Conservation (phyloP, 1,139 yeast genomes). For the Arxiozyma slooffiae region DNA sequence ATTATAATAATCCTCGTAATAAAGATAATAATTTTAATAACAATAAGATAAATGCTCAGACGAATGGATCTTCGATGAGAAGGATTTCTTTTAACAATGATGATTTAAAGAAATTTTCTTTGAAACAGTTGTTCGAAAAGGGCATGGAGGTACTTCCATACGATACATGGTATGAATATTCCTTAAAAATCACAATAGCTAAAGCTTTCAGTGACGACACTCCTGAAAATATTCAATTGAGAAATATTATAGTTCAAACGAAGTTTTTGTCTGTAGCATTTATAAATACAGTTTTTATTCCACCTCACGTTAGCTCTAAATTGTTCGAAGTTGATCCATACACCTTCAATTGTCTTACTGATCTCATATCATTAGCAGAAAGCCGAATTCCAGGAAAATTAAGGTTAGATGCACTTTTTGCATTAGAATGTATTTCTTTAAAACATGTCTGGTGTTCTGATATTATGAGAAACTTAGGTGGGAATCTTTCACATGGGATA, state of each 20-base stretch:
- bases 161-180: slow-evolving; percentile 55
- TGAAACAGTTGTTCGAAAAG: slow-evolving; percentile 56
- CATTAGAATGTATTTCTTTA: slow-evolving; percentile 62
- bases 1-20: slow-evolving; percentile 30
- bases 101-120: slow-evolving; percentile 39
- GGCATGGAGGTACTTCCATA: slow-evolving; percentile 53
- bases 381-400: slow-evolving; percentile 40
- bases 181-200: slow-evolving; percentile 52
- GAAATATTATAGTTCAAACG: slow-evolving; percentile 51
- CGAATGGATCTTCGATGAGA: slow-evolving; percentile 18
- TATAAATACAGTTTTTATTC: slow-evolving; percentile 42
- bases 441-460: slow-evolving; percentile 70
- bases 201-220: slow-evolving; percentile 61
- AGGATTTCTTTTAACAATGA: slow-evolving; percentile 40
- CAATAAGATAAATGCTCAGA: not conserved
- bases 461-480: slow-evolving; percentile 73
- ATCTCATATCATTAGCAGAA: slow-evolving; percentile 53
- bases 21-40: not conserved
- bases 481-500: slow-evolving; percentile 79
- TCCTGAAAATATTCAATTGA: slow-evolving; percentile 43
- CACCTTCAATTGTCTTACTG: slow-evolving; percentile 60
- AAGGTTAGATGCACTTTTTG: slow-evolving; percentile 51
- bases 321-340: slow-evolving; percentile 71
- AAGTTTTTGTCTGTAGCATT: slow-evolving; percentile 64
- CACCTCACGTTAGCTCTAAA: slow-evolving; percentile 46